A percentile compares a stretch with the other conserved stretches of the same genome.
Conservation (phyloP, 768 basidiomycete genomes). For the Hypholoma fasciculare region DNA sequence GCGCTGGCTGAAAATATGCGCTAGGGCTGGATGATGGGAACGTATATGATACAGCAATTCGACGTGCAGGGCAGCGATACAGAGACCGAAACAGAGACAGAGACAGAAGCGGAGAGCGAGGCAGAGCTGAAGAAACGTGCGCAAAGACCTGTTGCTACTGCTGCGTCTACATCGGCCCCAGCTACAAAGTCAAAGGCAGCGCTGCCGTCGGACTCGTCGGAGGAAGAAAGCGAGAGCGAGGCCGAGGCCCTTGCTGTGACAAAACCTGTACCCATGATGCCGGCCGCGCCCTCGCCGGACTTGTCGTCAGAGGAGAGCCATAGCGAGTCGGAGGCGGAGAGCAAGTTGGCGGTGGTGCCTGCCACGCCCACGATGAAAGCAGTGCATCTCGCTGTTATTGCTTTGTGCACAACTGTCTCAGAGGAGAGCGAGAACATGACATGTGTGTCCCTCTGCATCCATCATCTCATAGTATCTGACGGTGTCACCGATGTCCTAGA, state of each 20-base stretch:
- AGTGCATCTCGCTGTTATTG: background rate
- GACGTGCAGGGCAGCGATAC: conserved; percentile 70
- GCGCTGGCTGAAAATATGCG: conserved; percentile 50
- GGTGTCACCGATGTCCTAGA: too few species aligned
- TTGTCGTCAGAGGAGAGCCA: background rate
- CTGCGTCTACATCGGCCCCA: background rate
- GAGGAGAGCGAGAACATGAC: conserved; percentile 7
- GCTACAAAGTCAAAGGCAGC: background rate
- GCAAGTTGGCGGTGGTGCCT: background rate
- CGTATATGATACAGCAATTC: conserved; percentile 79
- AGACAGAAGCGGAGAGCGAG: conserved; percentile 23
- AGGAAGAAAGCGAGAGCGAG: conserved; percentile 12
- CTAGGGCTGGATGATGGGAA: conserved; percentile 70
- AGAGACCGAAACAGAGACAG: conserved; percentile 25
- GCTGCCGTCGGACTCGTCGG: conserved; percentile 8
- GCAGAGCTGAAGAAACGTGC: conserved; percentile 11
- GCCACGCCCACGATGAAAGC: background rate
- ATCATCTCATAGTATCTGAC: too few species aligned
- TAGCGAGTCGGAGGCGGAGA: conserved; percentile 7
- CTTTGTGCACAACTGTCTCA: background rate
- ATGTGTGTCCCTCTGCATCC: too few species aligned
- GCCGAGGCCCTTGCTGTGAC: background rate
- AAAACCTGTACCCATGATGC: conserved; percentile 2
- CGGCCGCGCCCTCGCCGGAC: background rate
- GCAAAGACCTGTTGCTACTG: background rate